Conservation (phyloP, 1,284 basidiomycete species). For the Athelia psychrophila region DNA sequence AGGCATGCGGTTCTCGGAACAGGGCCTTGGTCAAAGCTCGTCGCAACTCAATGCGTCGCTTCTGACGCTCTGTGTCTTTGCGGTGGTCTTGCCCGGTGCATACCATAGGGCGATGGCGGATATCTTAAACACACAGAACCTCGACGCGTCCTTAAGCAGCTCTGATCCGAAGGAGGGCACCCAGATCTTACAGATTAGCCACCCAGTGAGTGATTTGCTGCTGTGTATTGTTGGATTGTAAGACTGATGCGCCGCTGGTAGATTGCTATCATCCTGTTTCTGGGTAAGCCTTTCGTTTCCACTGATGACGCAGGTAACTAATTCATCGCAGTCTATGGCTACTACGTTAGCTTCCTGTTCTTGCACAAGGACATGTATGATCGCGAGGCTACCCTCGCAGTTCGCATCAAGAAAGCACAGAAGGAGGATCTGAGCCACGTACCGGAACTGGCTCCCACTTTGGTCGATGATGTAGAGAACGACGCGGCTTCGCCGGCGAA, state of each 20-base stretch:
- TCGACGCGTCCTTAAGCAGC: constrained; percentile 19
- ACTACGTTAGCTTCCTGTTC: constrained; percentile 83
- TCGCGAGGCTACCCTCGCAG: constrained; percentile 25
- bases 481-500: constrained; percentile 4
- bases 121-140: constrained; percentile 18
- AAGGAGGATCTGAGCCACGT: background rate
- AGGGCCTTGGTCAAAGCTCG: constrained; percentile 70
- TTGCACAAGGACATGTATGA: constrained; percentile 82
- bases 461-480: background rate
- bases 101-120: constrained; percentile 60
- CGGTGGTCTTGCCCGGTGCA: constrained; percentile 76
- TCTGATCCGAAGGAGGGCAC: constrained; percentile 31
- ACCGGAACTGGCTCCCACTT: background rate
- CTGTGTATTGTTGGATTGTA: background rate
- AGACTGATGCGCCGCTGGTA: constrained; percentile 26
- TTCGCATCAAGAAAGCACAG: background rate
- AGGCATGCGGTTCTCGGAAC: constrained; percentile 73
- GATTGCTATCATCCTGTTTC: constrained; percentile 69
- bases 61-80: constrained; percentile 76
- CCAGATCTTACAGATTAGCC: constrained; percentile 79
- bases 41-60: constrained; percentile 82
- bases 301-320: background rate
- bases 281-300: constrained; percentile 43
- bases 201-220: constrained; percentile 57
- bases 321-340: constrained; percentile 56